Conservation (phyloP, 257 asterid genomes). For the Solanum peruvianum region DNA sequence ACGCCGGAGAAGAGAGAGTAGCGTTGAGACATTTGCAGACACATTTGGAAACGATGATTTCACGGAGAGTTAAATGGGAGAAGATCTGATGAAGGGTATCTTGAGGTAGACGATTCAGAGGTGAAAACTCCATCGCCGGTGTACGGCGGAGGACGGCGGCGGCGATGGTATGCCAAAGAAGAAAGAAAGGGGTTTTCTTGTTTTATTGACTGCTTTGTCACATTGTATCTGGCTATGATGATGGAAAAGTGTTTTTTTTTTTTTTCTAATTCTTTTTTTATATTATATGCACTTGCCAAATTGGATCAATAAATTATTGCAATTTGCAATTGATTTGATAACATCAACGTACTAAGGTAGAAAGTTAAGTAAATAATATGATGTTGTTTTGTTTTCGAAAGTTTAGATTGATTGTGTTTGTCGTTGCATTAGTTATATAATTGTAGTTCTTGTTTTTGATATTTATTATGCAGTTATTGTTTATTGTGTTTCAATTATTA, state of each 20-base stretch:
- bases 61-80: slow-evolving; percentile 60
- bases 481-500: neutral
- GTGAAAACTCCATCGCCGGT: slow-evolving; percentile 61
- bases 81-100: slow-evolving; percentile 81
- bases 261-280: neutral
- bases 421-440: rapidly evolving
- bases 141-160: neutral
- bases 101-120: slow-evolving; percentile 62
- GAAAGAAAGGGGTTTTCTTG: neutral
- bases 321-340: neutral
- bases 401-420: no score
- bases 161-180: neutral
- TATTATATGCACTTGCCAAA: neutral
- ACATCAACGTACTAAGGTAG: neutral
- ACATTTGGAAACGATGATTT: slow-evolving; percentile 58
- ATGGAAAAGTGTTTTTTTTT: neutral
- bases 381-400: rapidly evolving
- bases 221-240: neutral
- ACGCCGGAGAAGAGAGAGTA: slow-evolving; percentile 61
- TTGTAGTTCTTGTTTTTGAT: no score
- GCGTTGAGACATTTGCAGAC: slow-evolving; percentile 53
- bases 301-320: neutral
- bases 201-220: neutral
- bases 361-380: neutral
- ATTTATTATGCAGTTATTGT: no score